A percentile compares a stretch with the other conserved stretches of the same genome.
Conservation (phyloP, 2,329 filamentous ascomycete species). For the Neocatenulostroma microsporum region DNA sequence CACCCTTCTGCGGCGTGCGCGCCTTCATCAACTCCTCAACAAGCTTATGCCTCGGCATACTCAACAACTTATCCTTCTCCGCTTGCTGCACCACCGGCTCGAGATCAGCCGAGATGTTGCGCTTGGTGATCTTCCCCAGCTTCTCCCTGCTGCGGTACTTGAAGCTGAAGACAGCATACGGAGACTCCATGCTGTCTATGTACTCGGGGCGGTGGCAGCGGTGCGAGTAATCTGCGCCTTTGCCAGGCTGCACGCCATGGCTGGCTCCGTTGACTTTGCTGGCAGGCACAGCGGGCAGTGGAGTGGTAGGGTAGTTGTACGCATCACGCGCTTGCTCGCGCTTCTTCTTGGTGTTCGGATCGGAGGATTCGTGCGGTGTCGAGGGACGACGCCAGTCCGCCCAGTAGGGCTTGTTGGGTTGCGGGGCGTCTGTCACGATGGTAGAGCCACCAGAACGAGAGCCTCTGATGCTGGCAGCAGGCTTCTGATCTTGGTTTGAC, state of each 20-base stretch:
- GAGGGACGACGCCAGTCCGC: constrained; percentile 17
- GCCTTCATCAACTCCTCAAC: constrained; percentile 19
- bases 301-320: constrained; percentile 27
- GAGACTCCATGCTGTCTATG: constrained; percentile 32
- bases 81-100: constrained; percentile 14
- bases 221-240: constrained; percentile 34
- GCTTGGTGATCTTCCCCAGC: constrained; percentile 30
- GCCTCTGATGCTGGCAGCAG: background rate
- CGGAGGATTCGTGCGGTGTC: background rate
- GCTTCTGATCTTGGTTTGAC: background rate
- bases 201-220: constrained; percentile 33
- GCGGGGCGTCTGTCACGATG: background rate
- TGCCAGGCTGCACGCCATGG: constrained; percentile 25
- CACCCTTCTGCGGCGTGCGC: background rate
- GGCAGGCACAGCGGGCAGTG: constrained; percentile 19
- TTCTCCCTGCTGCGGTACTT: constrained; percentile 34
- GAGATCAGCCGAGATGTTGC: constrained; percentile 20
- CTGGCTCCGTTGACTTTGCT: constrained; percentile 15
- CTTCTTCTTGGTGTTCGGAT: constrained; percentile 8
- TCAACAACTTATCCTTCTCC: constrained; percentile 17
- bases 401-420: constrained; percentile 28
- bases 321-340: constrained; percentile 15
- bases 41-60: constrained; percentile 26
- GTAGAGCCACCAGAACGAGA: background rate
- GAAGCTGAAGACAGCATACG: constrained; percentile 44